These are phyloP conservation scores for Candida patagonica DNA, from an alignment of 805 yeast species.

Conservation along the genomic window DNA sequence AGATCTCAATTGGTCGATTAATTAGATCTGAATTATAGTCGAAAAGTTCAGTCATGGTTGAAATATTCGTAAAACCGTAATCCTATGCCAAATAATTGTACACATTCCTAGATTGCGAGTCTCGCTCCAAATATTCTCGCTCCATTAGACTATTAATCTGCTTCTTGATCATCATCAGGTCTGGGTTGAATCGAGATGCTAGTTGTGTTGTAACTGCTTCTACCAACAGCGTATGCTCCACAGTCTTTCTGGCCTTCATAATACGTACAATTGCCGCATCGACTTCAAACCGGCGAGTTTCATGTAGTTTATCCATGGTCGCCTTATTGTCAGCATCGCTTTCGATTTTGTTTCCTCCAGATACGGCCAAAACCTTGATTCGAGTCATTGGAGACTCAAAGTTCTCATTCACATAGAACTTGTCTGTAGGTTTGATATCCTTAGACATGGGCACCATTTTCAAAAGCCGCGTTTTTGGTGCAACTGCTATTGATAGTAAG, in stretches of 20 bases:
- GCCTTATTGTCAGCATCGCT: constrained; percentile 40
- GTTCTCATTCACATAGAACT: constrained; percentile 55
- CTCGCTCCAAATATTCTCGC: constrained; percentile 72
- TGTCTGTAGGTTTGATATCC: constrained; percentile 54
- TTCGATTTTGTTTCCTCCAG: constrained; percentile 36
- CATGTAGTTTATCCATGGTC: constrained; percentile 48
- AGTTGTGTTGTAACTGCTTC: constrained; percentile 55
- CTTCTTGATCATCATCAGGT: constrained; percentile 55
- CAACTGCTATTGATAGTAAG: constrained; percentile 73
- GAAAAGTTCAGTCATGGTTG: too few species aligned
- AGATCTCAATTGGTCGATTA: too few species aligned
- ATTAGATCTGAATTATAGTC: too few species aligned
- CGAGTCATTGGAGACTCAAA: constrained; percentile 61
- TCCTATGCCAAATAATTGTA: constrained; percentile 60
- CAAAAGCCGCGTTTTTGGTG: constrained; percentile 70
- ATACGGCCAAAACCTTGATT: constrained; percentile 67
- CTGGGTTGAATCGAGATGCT: constrained; percentile 57
- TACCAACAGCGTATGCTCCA: constrained; percentile 58
- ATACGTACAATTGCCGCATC: constrained; percentile 84
- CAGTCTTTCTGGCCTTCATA: constrained; percentile 63
- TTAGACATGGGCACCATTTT: constrained; percentile 67
- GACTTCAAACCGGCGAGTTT: constrained; percentile 55
- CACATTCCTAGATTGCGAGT: constrained; percentile 45
- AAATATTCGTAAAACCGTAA: too few species aligned
- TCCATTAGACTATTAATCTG: constrained; percentile 69